Conservation (phyloP, 306 rosid species). For the Prunus mongolica region DNA sequence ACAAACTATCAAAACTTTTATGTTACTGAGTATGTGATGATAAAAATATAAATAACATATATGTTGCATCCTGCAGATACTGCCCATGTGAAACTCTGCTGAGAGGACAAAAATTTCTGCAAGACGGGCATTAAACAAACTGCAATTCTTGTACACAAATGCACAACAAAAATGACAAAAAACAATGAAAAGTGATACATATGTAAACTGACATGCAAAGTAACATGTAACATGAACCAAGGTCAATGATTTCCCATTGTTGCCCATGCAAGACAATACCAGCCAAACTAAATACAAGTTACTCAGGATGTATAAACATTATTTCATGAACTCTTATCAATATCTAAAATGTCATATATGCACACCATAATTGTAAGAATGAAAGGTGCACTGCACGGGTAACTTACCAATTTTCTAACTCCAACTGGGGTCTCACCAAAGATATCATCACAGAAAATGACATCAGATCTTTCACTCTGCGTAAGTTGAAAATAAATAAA, state of each 20-base stretch:
- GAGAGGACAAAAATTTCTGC: not conserved
- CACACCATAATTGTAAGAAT: not conserved
- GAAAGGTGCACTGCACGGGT: not conserved
- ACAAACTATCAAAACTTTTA: not conserved
- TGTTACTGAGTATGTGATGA: not conserved
- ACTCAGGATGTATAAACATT: not conserved
- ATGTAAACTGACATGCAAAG: not conserved
- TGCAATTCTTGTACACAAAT: not conserved
- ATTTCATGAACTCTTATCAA: not conserved
- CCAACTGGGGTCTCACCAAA: conserved; percentile 99
- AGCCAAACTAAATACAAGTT: not conserved
- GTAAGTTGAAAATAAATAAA: conserved; percentile 15
- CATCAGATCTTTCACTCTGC: conserved; percentile 89
- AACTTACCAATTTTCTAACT: conserved; percentile 63
- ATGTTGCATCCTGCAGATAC: not conserved
- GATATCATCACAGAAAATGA: conserved; percentile 78
- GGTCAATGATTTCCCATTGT: not conserved
- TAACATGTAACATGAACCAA: not conserved
- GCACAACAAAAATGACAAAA: not conserved
- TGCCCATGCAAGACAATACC: not conserved
- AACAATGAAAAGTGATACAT: not conserved
- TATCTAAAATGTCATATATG: not conserved
- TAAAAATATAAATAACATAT: not conserved
- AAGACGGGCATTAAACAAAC: not conserved
- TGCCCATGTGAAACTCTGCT: not conserved